A percentile compares a stretch with the other conserved stretches of the same genome.
Evolutionary conservation across 106 monocot species (phyloP).

Genomic region (Gastrodia elata): DNA sequence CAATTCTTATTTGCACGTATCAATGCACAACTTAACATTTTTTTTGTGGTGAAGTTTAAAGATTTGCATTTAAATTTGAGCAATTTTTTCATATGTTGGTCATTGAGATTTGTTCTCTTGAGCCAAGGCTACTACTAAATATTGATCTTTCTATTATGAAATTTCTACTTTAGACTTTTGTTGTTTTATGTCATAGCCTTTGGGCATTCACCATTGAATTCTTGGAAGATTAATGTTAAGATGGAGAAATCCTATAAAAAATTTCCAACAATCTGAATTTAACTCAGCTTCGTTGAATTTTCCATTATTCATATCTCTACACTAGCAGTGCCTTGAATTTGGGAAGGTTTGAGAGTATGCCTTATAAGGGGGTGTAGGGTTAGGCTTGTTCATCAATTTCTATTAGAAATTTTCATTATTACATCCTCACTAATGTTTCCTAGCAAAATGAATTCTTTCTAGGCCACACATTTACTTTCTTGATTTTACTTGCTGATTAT

Average conservation of each 20-base stretch:
- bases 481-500: background rate
- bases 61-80: background rate
- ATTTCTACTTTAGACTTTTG: background rate
- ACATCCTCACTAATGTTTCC: background rate
- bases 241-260: background rate
- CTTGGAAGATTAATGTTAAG: constrained; percentile 1
- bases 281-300: background rate
- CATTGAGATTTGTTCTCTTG: background rate
- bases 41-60: background rate
- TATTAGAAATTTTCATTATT: background rate
- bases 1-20: background rate
- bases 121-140: background rate
- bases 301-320: background rate
- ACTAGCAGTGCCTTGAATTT: background rate
- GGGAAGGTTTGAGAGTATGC: background rate
- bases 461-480: background rate
- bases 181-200: background rate
- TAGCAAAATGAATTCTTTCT: background rate
- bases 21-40: background rate
- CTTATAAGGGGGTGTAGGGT: background rate
- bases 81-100: background rate
- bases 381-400: background rate
- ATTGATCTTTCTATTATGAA: background rate
- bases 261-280: background rate
- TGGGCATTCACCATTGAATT: background rate